A percentile compares a stretch with the other conserved stretches of the same genome.
Conservation (phyloP, 306 rosid species). For the Vigna unguiculata region DNA sequence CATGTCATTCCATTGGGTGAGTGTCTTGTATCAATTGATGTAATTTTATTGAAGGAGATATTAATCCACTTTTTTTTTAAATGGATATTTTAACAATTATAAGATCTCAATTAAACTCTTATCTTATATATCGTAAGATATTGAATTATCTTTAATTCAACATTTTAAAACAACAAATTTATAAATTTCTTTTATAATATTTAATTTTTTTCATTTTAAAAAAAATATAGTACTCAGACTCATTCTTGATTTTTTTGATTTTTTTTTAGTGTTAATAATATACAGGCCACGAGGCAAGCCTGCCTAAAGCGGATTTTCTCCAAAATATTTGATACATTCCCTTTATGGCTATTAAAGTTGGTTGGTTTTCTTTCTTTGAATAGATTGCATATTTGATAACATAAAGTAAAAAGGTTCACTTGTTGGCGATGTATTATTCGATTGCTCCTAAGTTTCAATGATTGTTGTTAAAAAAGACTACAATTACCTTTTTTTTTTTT, state of each 20-base stretch:
- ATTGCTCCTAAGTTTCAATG: conserved; percentile 6
- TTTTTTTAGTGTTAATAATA: not conserved
- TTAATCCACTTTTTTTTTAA: not conserved
- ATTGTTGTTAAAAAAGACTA: conserved; percentile 26
- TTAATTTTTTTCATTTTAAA: too few species aligned
- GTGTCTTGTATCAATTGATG: not conserved
- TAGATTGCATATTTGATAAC: not conserved
- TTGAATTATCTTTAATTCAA: too few species aligned
- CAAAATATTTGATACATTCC: not conserved
- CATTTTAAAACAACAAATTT: too few species aligned
- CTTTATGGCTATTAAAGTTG: not conserved
- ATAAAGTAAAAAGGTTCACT: not conserved
- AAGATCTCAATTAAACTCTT: too few species aligned
- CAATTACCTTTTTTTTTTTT: not conserved
- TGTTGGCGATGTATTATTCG: not conserved
- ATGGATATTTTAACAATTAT: too few species aligned
- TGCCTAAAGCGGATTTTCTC: conserved; percentile 3
- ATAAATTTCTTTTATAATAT: too few species aligned
- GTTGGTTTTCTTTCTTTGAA: not conserved
- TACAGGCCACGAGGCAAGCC: not conserved
- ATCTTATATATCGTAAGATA: too few species aligned
- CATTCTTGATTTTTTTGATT: too few species aligned
- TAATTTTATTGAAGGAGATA: not conserved
- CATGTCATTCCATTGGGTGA: not conserved
- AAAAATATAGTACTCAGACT: too few species aligned